Evolutionary conservation across 2,329 filamentous ascomycete genomes (phyloP).

Genomic region (Ceratocystis alfenasii): DNA sequence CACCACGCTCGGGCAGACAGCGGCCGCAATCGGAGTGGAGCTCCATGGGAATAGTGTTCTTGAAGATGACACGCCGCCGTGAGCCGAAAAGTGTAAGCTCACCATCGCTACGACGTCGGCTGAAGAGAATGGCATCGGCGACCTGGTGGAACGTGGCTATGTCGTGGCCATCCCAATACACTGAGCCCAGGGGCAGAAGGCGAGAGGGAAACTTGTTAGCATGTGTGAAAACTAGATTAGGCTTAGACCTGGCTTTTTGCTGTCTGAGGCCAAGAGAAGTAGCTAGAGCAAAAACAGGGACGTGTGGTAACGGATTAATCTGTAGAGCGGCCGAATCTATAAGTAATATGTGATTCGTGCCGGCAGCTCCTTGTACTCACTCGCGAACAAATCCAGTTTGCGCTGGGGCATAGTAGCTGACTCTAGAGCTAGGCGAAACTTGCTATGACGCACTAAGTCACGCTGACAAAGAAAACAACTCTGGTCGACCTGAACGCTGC

Average conservation of each 20-base stretch:
- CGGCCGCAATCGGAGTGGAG: slow-evolving; percentile 20
- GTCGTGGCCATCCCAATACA: slow-evolving; percentile 20
- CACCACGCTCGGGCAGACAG: slow-evolving; percentile 16
- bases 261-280: too few relatives aligned
- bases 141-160: slow-evolving; percentile 20
- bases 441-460: slow-evolving; percentile 15
- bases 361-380: neutral
- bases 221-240: too few relatives aligned
- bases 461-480: slow-evolving; percentile 20
- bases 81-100: slow-evolving; percentile 16
- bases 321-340: too few relatives aligned
- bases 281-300: too few relatives aligned
- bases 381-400: slow-evolving; percentile 14
- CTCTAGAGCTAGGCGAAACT: slow-evolving; percentile 19
- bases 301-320: too few relatives aligned
- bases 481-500: slow-evolving; percentile 21
- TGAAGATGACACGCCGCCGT: slow-evolving; percentile 20
- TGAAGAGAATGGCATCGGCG: slow-evolving; percentile 10
- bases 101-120: slow-evolving; percentile 19
- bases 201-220: neutral
- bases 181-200: neutral
- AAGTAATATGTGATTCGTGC: neutral
- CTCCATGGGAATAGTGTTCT: slow-evolving; percentile 21
- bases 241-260: neutral
- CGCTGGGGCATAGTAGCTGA: slow-evolving; percentile 5